Base-by-base conservation (phyloP, 208 protist species). In the Acanthamoeba culbertsoni region DNA sequence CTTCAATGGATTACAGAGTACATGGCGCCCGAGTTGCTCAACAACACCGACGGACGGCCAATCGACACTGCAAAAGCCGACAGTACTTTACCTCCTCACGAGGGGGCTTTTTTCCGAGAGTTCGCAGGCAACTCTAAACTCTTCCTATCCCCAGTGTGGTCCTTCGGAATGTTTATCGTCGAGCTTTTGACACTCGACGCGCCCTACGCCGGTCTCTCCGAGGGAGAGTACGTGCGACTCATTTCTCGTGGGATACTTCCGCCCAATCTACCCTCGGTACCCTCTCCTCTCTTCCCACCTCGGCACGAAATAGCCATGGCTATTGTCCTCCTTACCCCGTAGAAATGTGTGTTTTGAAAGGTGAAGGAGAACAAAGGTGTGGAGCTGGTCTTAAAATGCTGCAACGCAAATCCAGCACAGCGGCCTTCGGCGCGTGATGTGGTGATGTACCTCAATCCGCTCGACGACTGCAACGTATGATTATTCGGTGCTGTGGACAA, bases 131-230 rank as follows among this genome's bases (percentile, higher is more conserved):
- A 33, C 10, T 8, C 62, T 28, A 26, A 12, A 37, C 7, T 68
- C 14, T n/a, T 31, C 59, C 7, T 68, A 40, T 46, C 10, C 12
- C 31, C 14, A 86, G 77, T 89, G 55, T 89, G 79, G 79, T 89
- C 79, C 33, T 65, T 89, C 42, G 79, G 79, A n/a, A 89, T 89
- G 79, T 89, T 89, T 51, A 89, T 89, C 18, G 79, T 89, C n/a
- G 79, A 89, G 26, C 79, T 89, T 26, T 10, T 89, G 33, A 89
- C 79, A 5, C 53, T 89, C 5, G 51, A 89, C 26, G 51, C 55
- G 7, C 79, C 79, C 2, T 89, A 89, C 79, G 51, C 46, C 26
- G 51, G 79, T 7, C 46, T 89, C 10, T 6, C 51, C 37, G 79
- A 89, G 33, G 33, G 37, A 28, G 79, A 89, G 37, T 68, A 89